Base-by-base conservation (phyloP, 1,284 basidiomycete genomes). In the Clitocybe nebularis region DNA sequence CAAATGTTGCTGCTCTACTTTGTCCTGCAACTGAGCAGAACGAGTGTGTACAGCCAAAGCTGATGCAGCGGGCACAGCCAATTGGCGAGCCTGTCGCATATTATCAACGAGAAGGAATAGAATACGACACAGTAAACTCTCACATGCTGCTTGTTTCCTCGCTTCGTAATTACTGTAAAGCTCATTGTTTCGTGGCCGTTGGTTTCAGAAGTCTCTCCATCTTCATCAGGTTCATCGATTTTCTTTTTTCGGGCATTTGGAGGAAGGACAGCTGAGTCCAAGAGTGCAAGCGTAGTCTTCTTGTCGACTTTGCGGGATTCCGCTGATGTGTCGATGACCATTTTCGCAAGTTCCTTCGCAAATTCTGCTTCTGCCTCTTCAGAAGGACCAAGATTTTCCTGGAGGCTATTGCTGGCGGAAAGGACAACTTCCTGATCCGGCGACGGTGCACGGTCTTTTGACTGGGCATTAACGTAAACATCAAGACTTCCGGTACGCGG, bases 291-390 rank as follows among this genome's bases (percentile, higher is more conserved):
- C 0, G 88, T 88, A 0, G 85, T 83, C 63, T 86, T 90, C 64
- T 84, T 85, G 59, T 92, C 87, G 14, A 91, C 79, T 54, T 88
- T 90, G 44, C 89, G 70, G n/a, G 84, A 75, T 56, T 93, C 82
- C 7, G 82, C 74, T 29, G 89, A 88, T 5, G 79, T 87, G 53
- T 95, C 92, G 0, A 88, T 89, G 36, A 96, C 83, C 72, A 99
- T 86, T 67, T 91, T 95, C 1, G 95, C 93, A 19, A 99, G 79
- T 61, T 99, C 96, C 59, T 93, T 91, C 7, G 84, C 90, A 57
- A 99, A 98, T 33, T 95, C 95, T 4, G 84, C 88, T 36, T 95
- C 89, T 21, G 90, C 93, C 55, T 95, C 91, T 52, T 89, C 84
- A 1, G 83, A 79, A 2, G 87, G 87, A 6, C 88, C 88, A 19